Evolutionary conservation across 2,329 filamentous ascomycete species (phyloP).

Genomic region (Epichloe coenophiala): DNA sequence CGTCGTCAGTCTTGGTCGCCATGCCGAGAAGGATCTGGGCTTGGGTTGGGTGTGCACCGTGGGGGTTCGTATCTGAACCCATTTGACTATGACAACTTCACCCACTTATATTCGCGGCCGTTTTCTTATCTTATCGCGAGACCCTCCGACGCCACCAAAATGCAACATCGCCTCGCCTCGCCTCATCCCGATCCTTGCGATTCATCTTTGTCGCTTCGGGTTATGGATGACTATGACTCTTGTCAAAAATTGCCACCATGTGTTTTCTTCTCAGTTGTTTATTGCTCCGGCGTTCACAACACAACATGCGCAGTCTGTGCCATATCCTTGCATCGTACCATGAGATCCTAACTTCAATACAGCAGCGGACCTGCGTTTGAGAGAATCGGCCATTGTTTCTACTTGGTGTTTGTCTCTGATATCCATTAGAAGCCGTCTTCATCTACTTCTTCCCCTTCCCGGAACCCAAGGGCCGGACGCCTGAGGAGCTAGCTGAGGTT

Average conservation of each 20-base stretch:
- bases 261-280: no score
- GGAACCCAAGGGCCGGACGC: slow-evolving; percentile 33
- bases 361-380: slow-evolving; percentile 28
- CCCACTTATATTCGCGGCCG: not conserved
- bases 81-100: not conserved
- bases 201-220: not conserved
- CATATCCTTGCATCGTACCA: slow-evolving; percentile 27
- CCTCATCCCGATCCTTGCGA: not conserved
- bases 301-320: no score
- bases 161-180: not conserved
- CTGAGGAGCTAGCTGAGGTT: slow-evolving; percentile 11
- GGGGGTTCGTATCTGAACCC: not conserved
- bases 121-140: not conserved
- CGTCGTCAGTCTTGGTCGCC: slow-evolving; percentile 22
- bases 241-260: not conserved
- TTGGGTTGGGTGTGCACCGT: no score
- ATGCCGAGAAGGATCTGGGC: slow-evolving; percentile 1
- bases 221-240: not conserved
- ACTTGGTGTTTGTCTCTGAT: slow-evolving; percentile 32
- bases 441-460: slow-evolving; percentile 36
- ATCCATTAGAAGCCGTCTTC: slow-evolving; percentile 25
- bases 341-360: slow-evolving; percentile 16
- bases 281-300: no score
- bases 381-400: slow-evolving; percentile 30
- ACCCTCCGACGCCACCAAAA: not conserved